These are phyloP conservation scores for Tremella yokohamensis DNA, from an alignment of 768 basidiomycete species.

Conservation along the genomic window DNA sequence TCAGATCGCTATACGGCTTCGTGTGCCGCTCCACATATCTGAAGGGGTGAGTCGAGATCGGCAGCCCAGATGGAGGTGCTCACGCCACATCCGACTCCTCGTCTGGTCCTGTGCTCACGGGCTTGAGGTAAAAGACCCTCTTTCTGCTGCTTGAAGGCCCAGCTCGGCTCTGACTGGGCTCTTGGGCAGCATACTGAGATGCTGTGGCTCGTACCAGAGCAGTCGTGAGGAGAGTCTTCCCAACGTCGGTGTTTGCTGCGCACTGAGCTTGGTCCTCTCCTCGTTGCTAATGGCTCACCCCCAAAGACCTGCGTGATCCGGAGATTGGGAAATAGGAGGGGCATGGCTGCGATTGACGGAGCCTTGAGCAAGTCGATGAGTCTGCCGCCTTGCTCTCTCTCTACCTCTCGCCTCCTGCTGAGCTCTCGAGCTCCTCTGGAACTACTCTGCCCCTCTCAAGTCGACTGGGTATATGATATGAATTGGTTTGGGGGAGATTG, in stretches of 20 bases:
- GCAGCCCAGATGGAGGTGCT: too few species aligned
- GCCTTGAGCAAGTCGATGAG: not conserved
- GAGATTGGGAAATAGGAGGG: constrained; percentile 77
- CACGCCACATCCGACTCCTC: constrained; percentile 82
- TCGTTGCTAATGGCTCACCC: constrained; percentile 25
- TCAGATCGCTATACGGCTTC: constrained; percentile 32
- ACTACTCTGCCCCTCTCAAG: not conserved
- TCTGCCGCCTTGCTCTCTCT: too few species aligned
- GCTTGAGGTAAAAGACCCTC: constrained; percentile 61
- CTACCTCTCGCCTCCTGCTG: too few species aligned
- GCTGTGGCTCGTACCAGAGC: constrained; percentile 79
- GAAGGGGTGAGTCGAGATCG: constrained; percentile 17
- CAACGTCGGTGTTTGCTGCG: constrained; percentile 85
- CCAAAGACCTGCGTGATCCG: constrained; percentile 89
- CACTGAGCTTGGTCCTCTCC: not conserved
- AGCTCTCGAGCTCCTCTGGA: not conserved
- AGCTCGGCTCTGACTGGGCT: constrained; percentile 50
- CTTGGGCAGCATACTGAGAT: constrained; percentile 37
- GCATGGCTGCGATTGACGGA: constrained; percentile 57
- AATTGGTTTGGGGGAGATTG: too few species aligned
- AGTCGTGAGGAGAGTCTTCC: constrained; percentile 85
- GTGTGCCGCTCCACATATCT: constrained; percentile 65
- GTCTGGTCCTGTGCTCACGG: constrained; percentile 79
- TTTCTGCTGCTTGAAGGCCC: constrained; percentile 46
- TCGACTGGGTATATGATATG: too few species aligned